Conservation (phyloP, 768 basidiomycete genomes). For the Podaxis rugospora region DNA sequence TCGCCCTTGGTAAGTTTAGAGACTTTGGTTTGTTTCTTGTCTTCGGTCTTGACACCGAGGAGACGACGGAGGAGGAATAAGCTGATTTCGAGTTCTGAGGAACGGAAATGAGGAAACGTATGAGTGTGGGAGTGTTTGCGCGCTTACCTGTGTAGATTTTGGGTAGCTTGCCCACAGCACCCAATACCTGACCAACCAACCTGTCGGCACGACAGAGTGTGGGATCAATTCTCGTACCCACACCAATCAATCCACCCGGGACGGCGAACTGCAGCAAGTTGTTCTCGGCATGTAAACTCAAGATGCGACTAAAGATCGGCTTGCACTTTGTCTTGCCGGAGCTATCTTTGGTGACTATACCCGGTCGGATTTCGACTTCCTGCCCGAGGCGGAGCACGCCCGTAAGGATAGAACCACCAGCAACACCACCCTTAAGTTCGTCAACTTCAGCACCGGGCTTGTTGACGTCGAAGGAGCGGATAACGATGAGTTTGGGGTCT, state of each 20-base stretch:
- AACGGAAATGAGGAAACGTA: background rate
- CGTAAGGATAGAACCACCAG: slow-evolving; percentile 92
- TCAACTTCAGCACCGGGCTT: slow-evolving; percentile 97
- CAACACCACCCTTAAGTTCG: slow-evolving; percentile 97
- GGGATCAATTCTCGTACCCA: slow-evolving; percentile 95
- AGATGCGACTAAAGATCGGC: slow-evolving; percentile 89
- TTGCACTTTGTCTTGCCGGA: slow-evolving; percentile 88
- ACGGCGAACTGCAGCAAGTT: slow-evolving; percentile 94
- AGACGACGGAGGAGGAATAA: slow-evolving; percentile 93
- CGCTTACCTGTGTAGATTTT: slow-evolving; percentile 81
- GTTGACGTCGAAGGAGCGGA: slow-evolving; percentile 99
- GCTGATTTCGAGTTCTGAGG: slow-evolving; percentile 81
- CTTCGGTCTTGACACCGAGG: slow-evolving; percentile 97
- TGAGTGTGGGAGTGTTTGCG: background rate
- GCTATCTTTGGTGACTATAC: slow-evolving; percentile 93
- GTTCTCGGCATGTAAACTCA: slow-evolving; percentile 91
- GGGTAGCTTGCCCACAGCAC: slow-evolving; percentile 91
- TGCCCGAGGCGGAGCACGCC: slow-evolving; percentile 87
- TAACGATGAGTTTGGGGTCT: slow-evolving; percentile 92
- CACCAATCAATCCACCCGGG: slow-evolving; percentile 96
- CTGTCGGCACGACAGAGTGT: slow-evolving; percentile 96
- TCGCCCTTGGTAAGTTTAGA: slow-evolving; percentile 90
- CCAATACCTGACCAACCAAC: slow-evolving; percentile 93
- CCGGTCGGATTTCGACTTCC: slow-evolving; percentile 96
- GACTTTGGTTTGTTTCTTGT: slow-evolving; percentile 98